Conservation (phyloP, 148 eudicot species). For the Polygonum maritimum region DNA sequence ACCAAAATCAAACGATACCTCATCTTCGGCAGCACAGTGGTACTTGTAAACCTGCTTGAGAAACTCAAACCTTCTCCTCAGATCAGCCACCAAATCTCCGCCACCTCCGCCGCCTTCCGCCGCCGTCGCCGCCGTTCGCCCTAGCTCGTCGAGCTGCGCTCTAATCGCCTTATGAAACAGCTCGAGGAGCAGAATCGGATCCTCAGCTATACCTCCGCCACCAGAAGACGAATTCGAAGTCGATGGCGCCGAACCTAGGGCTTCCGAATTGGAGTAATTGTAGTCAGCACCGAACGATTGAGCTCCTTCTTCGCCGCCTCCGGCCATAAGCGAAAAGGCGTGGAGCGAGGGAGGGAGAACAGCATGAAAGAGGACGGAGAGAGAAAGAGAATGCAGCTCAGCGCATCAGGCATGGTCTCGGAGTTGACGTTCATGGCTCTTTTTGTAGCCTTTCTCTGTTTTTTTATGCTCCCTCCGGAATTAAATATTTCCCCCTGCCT, state of each 20-base stretch:
- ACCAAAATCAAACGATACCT: constrained; percentile 29
- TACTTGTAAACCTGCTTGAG: constrained; percentile 57
- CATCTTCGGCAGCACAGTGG: constrained; percentile 74
- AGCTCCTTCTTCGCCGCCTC: constrained; percentile 27
- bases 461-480: neutral
- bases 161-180: constrained; percentile 53
- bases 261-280: constrained; percentile 10
- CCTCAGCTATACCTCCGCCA: constrained; percentile 18
- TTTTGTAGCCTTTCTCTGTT: constrained; percentile 1
- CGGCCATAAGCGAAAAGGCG: constrained; percentile 13
- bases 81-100: constrained; percentile 26
- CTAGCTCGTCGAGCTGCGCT: constrained; percentile 46
- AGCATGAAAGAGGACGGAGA: constrained; percentile 20
- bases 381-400: constrained; percentile 10
- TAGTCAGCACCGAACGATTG: constrained; percentile 5
- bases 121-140: constrained; percentile 27
- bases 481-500: neutral
- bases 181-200: constrained; percentile 51
- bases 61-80: constrained; percentile 55
- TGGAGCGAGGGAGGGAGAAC: constrained; percentile 21
- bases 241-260: constrained; percentile 1
- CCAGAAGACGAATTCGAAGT: constrained; percentile 15
- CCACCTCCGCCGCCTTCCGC: constrained; percentile 18
- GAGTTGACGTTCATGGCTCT: constrained; percentile 9
- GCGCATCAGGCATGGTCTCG: constrained; percentile 4